Percentiles rank a stretch among this genome's conserved stretches.
These are phyloP conservation scores for Stagonosporopsis tanaceti DNA, from an alignment of 2,329 filamentous ascomycete genomes.

Conservation along the genomic window DNA sequence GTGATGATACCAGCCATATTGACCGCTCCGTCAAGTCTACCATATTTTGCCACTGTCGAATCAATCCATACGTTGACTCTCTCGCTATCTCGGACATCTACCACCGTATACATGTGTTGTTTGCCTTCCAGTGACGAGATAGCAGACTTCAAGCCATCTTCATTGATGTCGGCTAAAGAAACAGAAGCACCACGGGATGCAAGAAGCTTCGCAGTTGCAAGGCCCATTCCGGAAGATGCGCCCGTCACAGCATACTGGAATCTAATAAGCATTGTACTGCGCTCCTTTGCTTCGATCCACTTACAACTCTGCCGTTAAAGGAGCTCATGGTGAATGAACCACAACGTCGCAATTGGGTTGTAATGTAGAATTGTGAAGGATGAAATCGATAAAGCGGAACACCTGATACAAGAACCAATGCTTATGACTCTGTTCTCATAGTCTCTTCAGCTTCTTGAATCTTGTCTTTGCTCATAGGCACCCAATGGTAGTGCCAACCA, in stretches of 20 bases:
- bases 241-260: constrained; percentile 23
- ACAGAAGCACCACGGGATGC: constrained; percentile 51
- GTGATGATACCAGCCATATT: constrained; percentile 53
- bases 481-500: neutral
- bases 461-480: neutral
- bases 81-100: constrained; percentile 55
- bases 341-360: neutral
- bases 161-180: constrained; percentile 43
- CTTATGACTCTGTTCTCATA: neutral
- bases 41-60: constrained; percentile 41
- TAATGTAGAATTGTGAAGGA: neutral
- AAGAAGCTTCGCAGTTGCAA: constrained; percentile 54
- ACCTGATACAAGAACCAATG: neutral
- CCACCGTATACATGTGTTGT: constrained; percentile 17
- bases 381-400: neutral
- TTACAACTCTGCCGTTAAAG: constrained; percentile 3
- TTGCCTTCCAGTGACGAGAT: constrained; percentile 35
- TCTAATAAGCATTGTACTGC: neutral
- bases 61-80: constrained; percentile 53
- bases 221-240: constrained; percentile 55
- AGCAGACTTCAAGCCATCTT: constrained; percentile 49
- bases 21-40: constrained; percentile 49
- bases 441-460: neutral
- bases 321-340: neutral
- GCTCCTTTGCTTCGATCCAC: neutral